Conservation (phyloP, 2,329 filamentous ascomycete genomes). For the Elsinoe ampelina region DNA sequence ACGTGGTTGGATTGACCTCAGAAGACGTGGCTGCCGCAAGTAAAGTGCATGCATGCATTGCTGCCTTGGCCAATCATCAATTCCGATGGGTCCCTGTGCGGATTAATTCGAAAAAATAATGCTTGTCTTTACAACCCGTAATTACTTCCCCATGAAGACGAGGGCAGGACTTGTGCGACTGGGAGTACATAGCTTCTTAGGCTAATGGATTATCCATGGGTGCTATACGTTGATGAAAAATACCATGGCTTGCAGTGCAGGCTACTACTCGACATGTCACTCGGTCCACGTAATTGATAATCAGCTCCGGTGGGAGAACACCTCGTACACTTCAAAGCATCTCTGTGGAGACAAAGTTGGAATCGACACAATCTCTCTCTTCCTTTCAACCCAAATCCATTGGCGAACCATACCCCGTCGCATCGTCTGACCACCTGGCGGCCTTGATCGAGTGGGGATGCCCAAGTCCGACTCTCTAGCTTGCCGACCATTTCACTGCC, state of each 20-base stretch:
- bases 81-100: background rate
- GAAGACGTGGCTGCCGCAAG: background rate
- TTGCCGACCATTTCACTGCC: background rate
- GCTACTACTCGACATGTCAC: too few relatives aligned
- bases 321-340: too few relatives aligned
- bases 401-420: background rate
- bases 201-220: background rate
- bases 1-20: slow-evolving; percentile 2
- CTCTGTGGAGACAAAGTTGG: background rate
- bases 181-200: background rate
- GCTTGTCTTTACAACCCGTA: background rate
- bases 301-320: background rate
- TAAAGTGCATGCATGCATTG: slow-evolving; percentile 9
- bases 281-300: too few relatives aligned
- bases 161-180: background rate
- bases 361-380: background rate
- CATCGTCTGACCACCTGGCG: slow-evolving; percentile 8
- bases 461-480: background rate
- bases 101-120: background rate
- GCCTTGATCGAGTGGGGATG: slow-evolving; percentile 3
- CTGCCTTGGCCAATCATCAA: slow-evolving; percentile 6
- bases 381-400: background rate
- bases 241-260: background rate
- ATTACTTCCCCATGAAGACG: background rate
- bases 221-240: background rate